Percentiles rank a stretch among this genome's conserved stretches.
Conservation (phyloP, 2,329 filamentous ascomycete species). For the Curvularia sp. region DNA sequence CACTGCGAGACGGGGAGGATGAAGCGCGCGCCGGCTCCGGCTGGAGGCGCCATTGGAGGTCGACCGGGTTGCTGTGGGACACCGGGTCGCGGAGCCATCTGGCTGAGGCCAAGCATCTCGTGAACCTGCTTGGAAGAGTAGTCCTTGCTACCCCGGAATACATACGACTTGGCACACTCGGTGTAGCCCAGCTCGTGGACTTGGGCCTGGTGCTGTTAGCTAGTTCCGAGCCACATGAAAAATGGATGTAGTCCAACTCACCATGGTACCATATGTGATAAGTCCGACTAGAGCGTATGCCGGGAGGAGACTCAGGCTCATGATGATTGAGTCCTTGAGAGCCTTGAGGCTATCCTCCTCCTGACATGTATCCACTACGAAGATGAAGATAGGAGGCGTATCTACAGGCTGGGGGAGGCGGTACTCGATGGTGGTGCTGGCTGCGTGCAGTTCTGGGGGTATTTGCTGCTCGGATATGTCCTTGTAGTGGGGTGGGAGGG, state of each 20-base stretch:
- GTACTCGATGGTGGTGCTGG: conserved; percentile 91
- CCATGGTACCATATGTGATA: conserved; percentile 93
- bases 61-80: conserved; percentile 76
- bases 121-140: conserved; percentile 99
- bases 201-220: conserved; percentile 69
- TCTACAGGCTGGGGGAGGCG: conserved; percentile 80
- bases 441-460: conserved; percentile 80
- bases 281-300: conserved; percentile 83
- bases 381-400: conserved; percentile 85
- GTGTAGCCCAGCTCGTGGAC: conserved; percentile 98
- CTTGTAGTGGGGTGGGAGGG: conserved; percentile 85
- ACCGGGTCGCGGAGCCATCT: conserved; percentile 72
- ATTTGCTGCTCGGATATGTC: conserved; percentile 85
- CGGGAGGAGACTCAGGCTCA: conserved; percentile 82
- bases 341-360: conserved; percentile 85
- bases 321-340: conserved; percentile 84
- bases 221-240: too few relatives aligned
- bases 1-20: conserved; percentile 92
- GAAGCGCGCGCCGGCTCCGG: conserved; percentile 87
- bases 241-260: conserved; percentile 47
- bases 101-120: conserved; percentile 91
- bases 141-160: conserved; percentile 97
- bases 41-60: conserved; percentile 66
- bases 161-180: conserved; percentile 97
- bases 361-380: conserved; percentile 87